phyloP scores from a whole-genome alignment of 331 rosid species.

The Cydonia oblonga region DNA sequence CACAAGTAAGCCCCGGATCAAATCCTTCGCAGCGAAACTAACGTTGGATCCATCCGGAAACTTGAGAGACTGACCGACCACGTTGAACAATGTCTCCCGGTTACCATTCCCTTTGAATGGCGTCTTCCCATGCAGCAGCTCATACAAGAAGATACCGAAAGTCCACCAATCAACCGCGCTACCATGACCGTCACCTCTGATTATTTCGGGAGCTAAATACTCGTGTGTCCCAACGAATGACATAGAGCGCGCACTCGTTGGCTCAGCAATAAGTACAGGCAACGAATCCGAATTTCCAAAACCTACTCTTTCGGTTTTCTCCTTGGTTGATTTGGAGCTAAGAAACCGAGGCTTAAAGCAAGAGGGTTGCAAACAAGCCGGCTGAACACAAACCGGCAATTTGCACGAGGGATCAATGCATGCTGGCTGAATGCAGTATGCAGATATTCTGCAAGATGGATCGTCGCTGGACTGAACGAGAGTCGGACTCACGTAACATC shows the following conservation, averaged over 20 bases:
- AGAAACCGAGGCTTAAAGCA: conserved; percentile 37
- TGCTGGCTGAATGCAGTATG: conserved; percentile 45
- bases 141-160: conserved; percentile 47
- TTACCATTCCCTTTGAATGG: conserved; percentile 52
- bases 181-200: conserved; percentile 60
- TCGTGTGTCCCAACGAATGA: conserved; percentile 61
- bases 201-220: conserved; percentile 49
- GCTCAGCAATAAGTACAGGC: conserved; percentile 45
- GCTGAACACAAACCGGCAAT: conserved; percentile 15
- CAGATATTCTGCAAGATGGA: conserved; percentile 24
- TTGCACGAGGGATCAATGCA: conserved; percentile 17
- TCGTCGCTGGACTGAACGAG: conserved; percentile 30
- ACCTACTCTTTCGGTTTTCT: conserved; percentile 9
- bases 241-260: conserved; percentile 47
- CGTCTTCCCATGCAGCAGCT: conserved; percentile 38
- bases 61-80: conserved; percentile 37
- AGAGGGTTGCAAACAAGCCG: conserved; percentile 44
- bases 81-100: conserved; percentile 46
- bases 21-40: conserved; percentile 39
- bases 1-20: conserved; percentile 36
- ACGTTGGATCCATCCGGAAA: conserved; percentile 31
- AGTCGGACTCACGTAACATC: conserved; percentile 41
- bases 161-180: conserved; percentile 71
- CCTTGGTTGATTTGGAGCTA: conserved; percentile 17
- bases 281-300: conserved; percentile 16